Percentiles rank a stretch among this genome's conserved stretches.
These are phyloP conservation scores for Amanita rubescens DNA, from an alignment of 768 basidiomycete species.

Conservation along the genomic window DNA sequence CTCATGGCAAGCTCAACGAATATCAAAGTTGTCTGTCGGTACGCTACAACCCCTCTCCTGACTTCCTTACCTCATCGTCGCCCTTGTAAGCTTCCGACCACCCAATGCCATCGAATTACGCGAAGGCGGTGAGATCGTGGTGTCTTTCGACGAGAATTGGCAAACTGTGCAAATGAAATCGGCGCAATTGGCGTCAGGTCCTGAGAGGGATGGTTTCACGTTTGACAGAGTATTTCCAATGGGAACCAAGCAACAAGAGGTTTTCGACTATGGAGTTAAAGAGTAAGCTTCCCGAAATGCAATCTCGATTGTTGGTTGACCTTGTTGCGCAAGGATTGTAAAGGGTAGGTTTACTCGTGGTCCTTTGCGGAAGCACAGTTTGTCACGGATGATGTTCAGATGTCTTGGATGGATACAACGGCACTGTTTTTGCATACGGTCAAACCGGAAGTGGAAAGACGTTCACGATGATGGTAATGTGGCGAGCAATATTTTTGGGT, in stretches of 20 bases:
- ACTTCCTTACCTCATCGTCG: conserved; percentile 10
- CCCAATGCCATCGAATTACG: conserved; percentile 85
- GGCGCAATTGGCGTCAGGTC: conserved; percentile 60
- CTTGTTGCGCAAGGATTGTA: conserved; percentile 58
- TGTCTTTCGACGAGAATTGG: conserved; percentile 80
- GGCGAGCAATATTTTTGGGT: conserved; percentile 9
- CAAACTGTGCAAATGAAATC: conserved; percentile 79
- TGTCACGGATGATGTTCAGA: conserved; percentile 41
- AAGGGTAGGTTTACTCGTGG: conserved; percentile 47
- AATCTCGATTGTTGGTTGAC: conserved; percentile 7
- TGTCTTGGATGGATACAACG: conserved; percentile 98
- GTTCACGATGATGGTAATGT: conserved; percentile 92
- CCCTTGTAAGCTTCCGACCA: conserved; percentile 74
- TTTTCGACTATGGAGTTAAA: conserved; percentile 98
- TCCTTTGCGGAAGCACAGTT: neutral
- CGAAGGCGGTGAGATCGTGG: conserved; percentile 86
- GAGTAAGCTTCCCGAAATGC: conserved; percentile 52
- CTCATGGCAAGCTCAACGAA: conserved; percentile 73
- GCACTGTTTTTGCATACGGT: conserved; percentile 86
- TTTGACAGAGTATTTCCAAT: conserved; percentile 97
- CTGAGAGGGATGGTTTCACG: conserved; percentile 96
- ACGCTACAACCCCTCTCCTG: conserved; percentile 23
- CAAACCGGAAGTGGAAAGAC: conserved; percentile 89
- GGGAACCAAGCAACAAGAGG: conserved; percentile 83
- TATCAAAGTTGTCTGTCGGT: conserved; percentile 99